Conservation (phyloP, 179 eudicot species). For the Camellia oleifera region DNA sequence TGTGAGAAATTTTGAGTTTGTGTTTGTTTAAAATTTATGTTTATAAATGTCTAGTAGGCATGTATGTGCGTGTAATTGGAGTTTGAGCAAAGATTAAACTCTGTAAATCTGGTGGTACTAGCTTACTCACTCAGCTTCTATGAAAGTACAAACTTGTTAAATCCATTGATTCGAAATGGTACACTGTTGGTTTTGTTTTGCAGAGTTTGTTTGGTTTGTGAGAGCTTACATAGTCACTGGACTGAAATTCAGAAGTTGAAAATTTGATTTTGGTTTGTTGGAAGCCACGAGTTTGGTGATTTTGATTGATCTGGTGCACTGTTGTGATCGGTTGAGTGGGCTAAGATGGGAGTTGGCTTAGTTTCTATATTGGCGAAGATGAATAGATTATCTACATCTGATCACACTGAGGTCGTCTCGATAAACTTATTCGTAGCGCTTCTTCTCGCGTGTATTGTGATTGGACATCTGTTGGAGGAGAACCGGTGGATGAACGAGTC, state of each 20-base stretch:
- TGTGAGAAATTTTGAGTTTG: neutral
- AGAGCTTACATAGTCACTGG: neutral
- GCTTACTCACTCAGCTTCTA: neutral
- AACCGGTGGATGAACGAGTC: constrained; percentile 98
- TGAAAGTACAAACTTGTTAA: neutral
- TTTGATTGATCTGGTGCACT: neutral
- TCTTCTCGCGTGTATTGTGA: constrained; percentile 77
- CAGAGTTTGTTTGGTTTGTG: constrained; percentile 1
- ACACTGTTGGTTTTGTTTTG: neutral
- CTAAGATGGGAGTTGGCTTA: constrained; percentile 45
- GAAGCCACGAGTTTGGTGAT: neutral
- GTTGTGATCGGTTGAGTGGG: neutral
- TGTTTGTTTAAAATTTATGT: neutral
- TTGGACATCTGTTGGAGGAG: constrained; percentile 94
- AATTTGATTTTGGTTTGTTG: neutral
- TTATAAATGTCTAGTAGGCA: neutral
- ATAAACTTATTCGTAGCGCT: constrained; percentile 84
- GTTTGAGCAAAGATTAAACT: neutral
- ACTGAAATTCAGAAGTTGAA: constrained; percentile 12
- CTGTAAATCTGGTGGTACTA: too few species aligned
- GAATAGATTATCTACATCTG: constrained; percentile 50
- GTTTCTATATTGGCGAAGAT: constrained; percentile 35
- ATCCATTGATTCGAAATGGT: neutral
- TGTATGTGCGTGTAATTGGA: neutral
- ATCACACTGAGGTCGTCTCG: constrained; percentile 71